Evolutionary conservation across 2,329 filamentous ascomycete genomes (phyloP).

Genomic region (Cylindrodendrum hubeiense): DNA sequence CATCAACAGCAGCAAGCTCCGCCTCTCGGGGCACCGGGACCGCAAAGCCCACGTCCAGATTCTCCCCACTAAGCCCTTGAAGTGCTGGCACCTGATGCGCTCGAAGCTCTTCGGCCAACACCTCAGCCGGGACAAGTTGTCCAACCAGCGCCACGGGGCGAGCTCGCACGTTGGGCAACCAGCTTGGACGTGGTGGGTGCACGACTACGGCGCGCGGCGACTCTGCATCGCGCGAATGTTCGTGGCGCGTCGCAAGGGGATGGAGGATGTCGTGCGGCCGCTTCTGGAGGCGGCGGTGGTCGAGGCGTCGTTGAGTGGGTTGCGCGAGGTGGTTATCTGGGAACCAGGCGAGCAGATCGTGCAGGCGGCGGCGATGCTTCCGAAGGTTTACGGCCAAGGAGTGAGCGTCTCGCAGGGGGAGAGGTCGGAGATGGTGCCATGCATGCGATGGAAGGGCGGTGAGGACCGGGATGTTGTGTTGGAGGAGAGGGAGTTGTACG

Average conservation of each 20-base stretch:
- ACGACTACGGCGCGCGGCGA: slow-evolving; percentile 46
- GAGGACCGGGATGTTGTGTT: slow-evolving; percentile 42
- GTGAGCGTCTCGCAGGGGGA: slow-evolving; percentile 43
- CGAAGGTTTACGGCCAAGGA: slow-evolving; percentile 52
- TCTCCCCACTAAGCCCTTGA: slow-evolving; percentile 45
- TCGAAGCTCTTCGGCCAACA: slow-evolving; percentile 43
- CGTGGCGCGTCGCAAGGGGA: slow-evolving; percentile 32
- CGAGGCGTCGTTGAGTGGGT: slow-evolving; percentile 48
- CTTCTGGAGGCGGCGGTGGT: slow-evolving; percentile 50
- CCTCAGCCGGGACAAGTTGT: slow-evolving; percentile 28
- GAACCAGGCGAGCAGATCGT: slow-evolving; percentile 49
- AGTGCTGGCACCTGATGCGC: slow-evolving; percentile 50
- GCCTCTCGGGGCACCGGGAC: slow-evolving; percentile 36
- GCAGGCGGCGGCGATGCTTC: slow-evolving; percentile 45
- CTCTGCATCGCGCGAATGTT: slow-evolving; percentile 35
- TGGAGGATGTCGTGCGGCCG: slow-evolving; percentile 41
- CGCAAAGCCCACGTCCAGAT: slow-evolving; percentile 49
- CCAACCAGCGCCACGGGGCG: slow-evolving; percentile 9
- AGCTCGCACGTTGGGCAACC: slow-evolving; percentile 29
- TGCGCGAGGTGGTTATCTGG: slow-evolving; percentile 52
- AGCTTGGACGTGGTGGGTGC: slow-evolving; percentile 52
- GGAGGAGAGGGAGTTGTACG: slow-evolving; percentile 38
- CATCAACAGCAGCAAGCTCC: slow-evolving; percentile 42
- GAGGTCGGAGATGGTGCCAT: slow-evolving; percentile 49
- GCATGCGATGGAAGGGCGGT: slow-evolving; percentile 52